A percentile compares a stretch with the other conserved stretches of the same genome.
phyloP scores from a whole-genome alignment of 1,139 yeast species.

The Nadsonia commutata region DNA sequence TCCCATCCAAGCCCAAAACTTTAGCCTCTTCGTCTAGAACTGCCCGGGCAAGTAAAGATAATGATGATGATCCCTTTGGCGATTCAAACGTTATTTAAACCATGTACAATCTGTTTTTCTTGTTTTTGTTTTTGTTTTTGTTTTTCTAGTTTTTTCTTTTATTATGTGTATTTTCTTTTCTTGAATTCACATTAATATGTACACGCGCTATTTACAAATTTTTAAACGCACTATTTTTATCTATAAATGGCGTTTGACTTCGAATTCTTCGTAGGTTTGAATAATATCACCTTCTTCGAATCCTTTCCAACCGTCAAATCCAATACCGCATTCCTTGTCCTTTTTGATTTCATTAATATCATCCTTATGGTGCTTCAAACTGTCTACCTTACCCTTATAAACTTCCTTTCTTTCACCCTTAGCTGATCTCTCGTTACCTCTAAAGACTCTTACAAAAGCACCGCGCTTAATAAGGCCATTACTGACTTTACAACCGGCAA shows the following conservation, averaged over 20 bases:
- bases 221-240: constrained; percentile 6
- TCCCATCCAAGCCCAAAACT: constrained; percentile 18
- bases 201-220: constrained; percentile 2
- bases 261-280: constrained; percentile 58
- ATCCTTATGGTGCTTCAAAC: constrained; percentile 72
- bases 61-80: constrained; percentile 54
- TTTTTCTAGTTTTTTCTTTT: neutral
- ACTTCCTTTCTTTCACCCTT: constrained; percentile 22
- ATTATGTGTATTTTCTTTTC: neutral
- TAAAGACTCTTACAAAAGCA: constrained; percentile 45
- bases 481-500: constrained; percentile 84
- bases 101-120: neutral
- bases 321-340: constrained; percentile 82
- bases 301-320: constrained; percentile 54
- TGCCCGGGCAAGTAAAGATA: constrained; percentile 9
- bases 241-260: constrained; percentile 54
- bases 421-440: constrained; percentile 26
- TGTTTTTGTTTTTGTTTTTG: neutral
- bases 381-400: constrained; percentile 53
- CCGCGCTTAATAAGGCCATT: constrained; percentile 54
- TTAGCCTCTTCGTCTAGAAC: too few species aligned
- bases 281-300: constrained; percentile 66
- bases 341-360: constrained; percentile 66
- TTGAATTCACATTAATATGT: neutral
- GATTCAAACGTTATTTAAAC: constrained; percentile 33